phyloP scores from a whole-genome alignment of 1,284 basidiomycete genomes.

The Apiotrichum mycotoxinovorans region DNA sequence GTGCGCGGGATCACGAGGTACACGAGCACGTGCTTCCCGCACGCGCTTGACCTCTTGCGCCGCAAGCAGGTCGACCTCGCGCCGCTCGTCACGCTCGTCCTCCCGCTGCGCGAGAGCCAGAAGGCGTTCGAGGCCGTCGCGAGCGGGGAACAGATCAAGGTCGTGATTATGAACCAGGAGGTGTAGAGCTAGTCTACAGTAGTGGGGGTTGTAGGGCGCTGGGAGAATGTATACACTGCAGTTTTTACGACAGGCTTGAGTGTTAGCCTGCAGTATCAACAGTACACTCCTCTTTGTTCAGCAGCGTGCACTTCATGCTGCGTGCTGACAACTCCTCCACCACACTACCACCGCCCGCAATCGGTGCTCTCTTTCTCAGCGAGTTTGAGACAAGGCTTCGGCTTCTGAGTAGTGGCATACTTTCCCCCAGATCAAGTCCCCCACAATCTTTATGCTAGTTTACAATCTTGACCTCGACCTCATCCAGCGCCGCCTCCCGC shows the following conservation, averaged over 20 bases:
- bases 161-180: constrained; percentile 46
- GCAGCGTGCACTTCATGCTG: no score
- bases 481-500: constrained; percentile 16
- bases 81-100: constrained; percentile 59
- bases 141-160: constrained; percentile 45
- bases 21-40: constrained; percentile 48
- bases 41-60: constrained; percentile 56
- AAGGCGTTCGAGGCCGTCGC: constrained; percentile 57
- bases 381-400: no score
- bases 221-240: no score
- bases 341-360: no score
- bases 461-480: constrained; percentile 7
- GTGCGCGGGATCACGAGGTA: constrained; percentile 59
- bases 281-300: neutral
- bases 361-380: no score
- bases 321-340: neutral
- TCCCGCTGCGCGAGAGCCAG: constrained; percentile 49
- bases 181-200: no score
- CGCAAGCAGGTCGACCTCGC: constrained; percentile 57
- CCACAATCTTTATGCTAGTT: neutral
- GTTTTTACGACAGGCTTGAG: no score
- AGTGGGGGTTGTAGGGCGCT: no score
- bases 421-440: neutral
- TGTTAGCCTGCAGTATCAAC: neutral
- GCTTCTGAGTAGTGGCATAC: neutral